Percentiles rank a stretch among this genome's conserved stretches.
phyloP scores from a whole-genome alignment of 2,329 filamentous ascomycete genomes.

The Alternaria consortialis region DNA sequence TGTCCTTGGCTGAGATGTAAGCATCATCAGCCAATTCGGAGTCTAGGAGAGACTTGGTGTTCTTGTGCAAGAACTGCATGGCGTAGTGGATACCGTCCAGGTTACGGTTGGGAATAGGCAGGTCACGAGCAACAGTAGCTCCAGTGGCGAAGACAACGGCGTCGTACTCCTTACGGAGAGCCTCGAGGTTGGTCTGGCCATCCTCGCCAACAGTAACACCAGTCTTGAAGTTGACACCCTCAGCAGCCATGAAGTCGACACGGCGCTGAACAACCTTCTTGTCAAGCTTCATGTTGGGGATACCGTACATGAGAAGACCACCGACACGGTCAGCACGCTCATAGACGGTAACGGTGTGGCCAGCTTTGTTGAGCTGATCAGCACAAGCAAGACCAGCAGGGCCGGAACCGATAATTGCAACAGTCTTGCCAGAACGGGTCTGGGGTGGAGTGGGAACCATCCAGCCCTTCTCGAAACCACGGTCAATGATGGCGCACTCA shows the following conservation, averaged over 20 bases:
- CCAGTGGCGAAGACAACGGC: constrained; percentile 92
- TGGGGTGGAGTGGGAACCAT: constrained; percentile 85
- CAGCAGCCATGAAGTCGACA: constrained; percentile 91
- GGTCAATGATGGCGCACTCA: constrained; percentile 96
- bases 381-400: constrained; percentile 89
- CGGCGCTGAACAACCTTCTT: constrained; percentile 96
- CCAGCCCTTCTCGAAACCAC: constrained; percentile 98
- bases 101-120: constrained; percentile 88
- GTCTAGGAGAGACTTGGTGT: constrained; percentile 96
- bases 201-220: constrained; percentile 82
- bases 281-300: constrained; percentile 99
- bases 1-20: constrained; percentile 95
- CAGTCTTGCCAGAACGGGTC: constrained; percentile 83
- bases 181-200: constrained; percentile 70
- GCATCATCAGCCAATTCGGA: constrained; percentile 82
- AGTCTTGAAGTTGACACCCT: constrained; percentile 85
- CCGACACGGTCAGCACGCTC: constrained; percentile 91
- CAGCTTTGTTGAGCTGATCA: constrained; percentile 93
- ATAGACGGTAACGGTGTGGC: constrained; percentile 88
- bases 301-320: constrained; percentile 96
- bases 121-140: constrained; percentile 89
- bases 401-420: constrained; percentile 91
- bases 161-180: constrained; percentile 77
- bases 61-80: constrained; percentile 97
- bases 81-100: constrained; percentile 92